Percentiles rank a stretch among this genome's conserved stretches.
phyloP scores from a whole-genome alignment of 2,329 filamentous ascomycete genomes.

The Cyphellophora europaea region DNA sequence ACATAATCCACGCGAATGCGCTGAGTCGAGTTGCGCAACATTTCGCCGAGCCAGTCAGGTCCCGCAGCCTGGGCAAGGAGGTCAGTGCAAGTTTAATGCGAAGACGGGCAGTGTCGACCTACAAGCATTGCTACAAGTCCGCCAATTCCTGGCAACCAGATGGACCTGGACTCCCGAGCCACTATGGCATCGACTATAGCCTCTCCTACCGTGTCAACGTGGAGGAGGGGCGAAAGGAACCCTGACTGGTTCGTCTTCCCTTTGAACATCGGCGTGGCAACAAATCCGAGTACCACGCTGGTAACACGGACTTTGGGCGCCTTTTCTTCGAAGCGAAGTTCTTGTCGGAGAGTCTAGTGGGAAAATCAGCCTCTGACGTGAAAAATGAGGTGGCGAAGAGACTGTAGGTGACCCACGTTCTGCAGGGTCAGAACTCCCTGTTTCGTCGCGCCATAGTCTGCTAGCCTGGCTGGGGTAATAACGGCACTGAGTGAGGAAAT shows the following conservation, averaged over 20 bases:
- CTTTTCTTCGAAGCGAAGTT: neutral
- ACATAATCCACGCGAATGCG: too few species aligned
- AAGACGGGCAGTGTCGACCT: too few species aligned
- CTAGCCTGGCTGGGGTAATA: slow-evolving; percentile 50
- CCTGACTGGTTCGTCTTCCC: slow-evolving; percentile 40
- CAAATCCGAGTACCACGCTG: neutral
- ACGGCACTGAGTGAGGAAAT: slow-evolving; percentile 58
- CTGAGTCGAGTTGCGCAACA: too few species aligned
- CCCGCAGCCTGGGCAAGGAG: too few species aligned
- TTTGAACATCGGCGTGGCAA: neutral
- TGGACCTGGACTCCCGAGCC: too few species aligned
- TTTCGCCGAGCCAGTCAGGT: too few species aligned
- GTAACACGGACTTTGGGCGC: neutral
- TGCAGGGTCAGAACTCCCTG: slow-evolving; percentile 59
- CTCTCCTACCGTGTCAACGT: slow-evolving; percentile 47
- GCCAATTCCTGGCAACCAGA: too few species aligned
- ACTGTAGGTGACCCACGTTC: slow-evolving; percentile 47
- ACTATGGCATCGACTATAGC: slow-evolving; percentile 46
- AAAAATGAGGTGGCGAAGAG: slow-evolving; percentile 41
- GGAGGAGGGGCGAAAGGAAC: slow-evolving; percentile 40
- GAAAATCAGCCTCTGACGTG: slow-evolving; percentile 41
- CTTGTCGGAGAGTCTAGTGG: slow-evolving; percentile 30
- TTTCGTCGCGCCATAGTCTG: slow-evolving; percentile 60
- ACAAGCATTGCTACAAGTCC: too few species aligned
- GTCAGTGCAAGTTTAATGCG: too few species aligned